Percentiles rank a stretch among this genome's conserved stretches.
Evolutionary conservation across 2,329 filamentous ascomycete genomes (phyloP).

Genomic region (Chaetomiaceae sp.): DNA sequence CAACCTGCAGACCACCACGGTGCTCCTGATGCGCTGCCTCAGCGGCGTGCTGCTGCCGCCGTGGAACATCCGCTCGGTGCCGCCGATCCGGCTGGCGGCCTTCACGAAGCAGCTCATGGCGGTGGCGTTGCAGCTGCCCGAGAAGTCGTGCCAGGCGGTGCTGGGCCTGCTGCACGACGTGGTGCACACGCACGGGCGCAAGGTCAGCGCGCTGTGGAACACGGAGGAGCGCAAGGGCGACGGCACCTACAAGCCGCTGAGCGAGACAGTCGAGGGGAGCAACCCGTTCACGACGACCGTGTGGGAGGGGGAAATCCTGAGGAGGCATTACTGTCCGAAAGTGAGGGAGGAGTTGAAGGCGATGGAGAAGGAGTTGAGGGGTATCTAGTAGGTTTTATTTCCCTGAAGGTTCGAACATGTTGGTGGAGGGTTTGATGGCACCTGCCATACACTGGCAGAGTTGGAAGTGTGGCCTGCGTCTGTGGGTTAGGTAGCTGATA

Average conservation of each 20-base stretch:
- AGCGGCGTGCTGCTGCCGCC: conserved; percentile 73
- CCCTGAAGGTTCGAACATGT: too few relatives aligned
- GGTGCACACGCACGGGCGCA: conserved; percentile 72
- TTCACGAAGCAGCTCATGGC: conserved; percentile 91
- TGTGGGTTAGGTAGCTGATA: too few relatives aligned
- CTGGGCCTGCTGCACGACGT: conserved; percentile 73
- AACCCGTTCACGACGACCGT: conserved; percentile 87
- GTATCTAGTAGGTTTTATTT: conserved; percentile 1
- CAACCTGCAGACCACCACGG: conserved; percentile 91
- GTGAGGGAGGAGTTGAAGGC: conserved; percentile 68
- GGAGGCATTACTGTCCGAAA: conserved; percentile 78
- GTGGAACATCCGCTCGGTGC: conserved; percentile 65
- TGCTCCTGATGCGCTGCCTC: conserved; percentile 81
- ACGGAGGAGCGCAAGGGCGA: conserved; percentile 91
- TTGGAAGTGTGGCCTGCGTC: too few relatives aligned
- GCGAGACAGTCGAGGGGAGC: conserved; percentile 70
- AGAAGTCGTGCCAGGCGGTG: conserved; percentile 79
- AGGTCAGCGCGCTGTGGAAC: conserved; percentile 82
- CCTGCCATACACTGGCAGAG: too few relatives aligned
- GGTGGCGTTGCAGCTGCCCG: conserved; percentile 74
- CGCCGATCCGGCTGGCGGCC: conserved; percentile 78
- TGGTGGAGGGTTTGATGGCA: background rate
- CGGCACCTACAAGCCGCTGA: conserved; percentile 71
- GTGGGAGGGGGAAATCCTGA: conserved; percentile 88
- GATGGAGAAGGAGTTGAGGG: conserved; percentile 59